Evolutionary conservation across 306 rosid genomes (phyloP), one percentile per base, ranked within the genome.

Genomic region (Citrullus mucosospermus): DNA sequence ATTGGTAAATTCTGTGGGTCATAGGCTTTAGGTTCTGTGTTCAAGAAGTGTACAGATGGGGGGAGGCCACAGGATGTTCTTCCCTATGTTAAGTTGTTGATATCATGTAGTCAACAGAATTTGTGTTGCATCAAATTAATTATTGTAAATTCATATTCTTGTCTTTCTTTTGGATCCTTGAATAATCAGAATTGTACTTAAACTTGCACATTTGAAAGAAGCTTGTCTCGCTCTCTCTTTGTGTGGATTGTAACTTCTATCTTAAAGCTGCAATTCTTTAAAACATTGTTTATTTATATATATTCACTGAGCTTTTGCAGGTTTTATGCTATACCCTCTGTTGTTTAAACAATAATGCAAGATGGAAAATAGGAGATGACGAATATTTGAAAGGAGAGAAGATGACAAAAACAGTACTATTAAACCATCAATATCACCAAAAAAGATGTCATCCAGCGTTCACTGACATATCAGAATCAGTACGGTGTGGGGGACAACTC

Each of bases 1-100:
- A 89, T 83, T 77, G 75, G 53, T 55, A 68, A 66, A 70, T 73
- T 36, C 78, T 66, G 78, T 63, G 78, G 76, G 78, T 71, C 4
- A 53, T 72, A 72, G 77, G 41, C 15, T 75, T 81, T 78, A 41
- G 81, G 66, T 79, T 76, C 78, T 80, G 78, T 80, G 81, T 77
- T 51, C 38, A 53, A 41, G 83, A 70, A 55, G 65, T 86, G 93
- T 90, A 86, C 83, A 89, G 84, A 84, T 78, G 77, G 79, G 77
- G 79, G 79, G 77, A 71, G 38, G 36, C 41, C 43, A 50, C 25
- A 14, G 41, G 57, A 50, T 72, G 77, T 50, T 51, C 77, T 72
- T 72, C 60, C 60, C 59, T 50, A 50, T 72, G 77, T 72, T 50
- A 48, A 50, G 59, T 50, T 72, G 77, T 72, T 22, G 59, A 72